These are phyloP conservation scores for Purshia tridentata DNA, from an alignment of 306 rosid genomes.

Conservation along the genomic window DNA sequence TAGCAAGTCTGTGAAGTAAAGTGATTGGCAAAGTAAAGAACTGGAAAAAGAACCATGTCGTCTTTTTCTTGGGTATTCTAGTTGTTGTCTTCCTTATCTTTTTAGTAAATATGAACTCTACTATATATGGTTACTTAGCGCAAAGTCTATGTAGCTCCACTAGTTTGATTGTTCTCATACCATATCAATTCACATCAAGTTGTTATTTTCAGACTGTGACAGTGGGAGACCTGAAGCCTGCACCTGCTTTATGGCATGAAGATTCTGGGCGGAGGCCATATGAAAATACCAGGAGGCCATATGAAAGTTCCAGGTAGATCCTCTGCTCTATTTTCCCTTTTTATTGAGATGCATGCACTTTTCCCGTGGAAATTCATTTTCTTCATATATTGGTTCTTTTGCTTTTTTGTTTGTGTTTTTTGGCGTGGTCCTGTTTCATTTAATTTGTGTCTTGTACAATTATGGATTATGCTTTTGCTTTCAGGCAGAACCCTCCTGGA, in stretches of 20 bases:
- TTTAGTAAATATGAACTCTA: too few species aligned
- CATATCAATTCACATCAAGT: constrained; percentile 7
- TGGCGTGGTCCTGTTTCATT: too few species aligned
- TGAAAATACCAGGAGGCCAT: constrained; percentile 53
- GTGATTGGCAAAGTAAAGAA: background rate
- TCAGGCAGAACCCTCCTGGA: constrained; percentile 67
- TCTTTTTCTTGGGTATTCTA: too few species aligned
- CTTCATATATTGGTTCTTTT: too few species aligned
- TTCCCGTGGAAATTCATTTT: background rate
- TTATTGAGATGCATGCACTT: background rate
- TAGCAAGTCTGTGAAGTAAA: background rate
- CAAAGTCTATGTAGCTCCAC: background rate
- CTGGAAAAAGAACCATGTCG: too few species aligned
- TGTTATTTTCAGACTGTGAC: constrained; percentile 52
- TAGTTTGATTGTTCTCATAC: background rate
- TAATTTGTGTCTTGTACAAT: background rate
- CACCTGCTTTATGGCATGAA: constrained; percentile 88
- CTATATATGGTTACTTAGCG: too few species aligned
- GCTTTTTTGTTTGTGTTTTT: too few species aligned
- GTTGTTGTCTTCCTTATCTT: too few species aligned
- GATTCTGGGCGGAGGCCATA: constrained; percentile 61
- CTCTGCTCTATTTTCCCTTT: background rate
- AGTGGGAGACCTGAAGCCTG: constrained; percentile 67
- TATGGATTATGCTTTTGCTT: constrained; percentile 12
- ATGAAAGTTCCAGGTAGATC: constrained; percentile 43